Conservation (phyloP, 2,329 filamentous ascomycete genomes). For the Capronia epimyces region DNA sequence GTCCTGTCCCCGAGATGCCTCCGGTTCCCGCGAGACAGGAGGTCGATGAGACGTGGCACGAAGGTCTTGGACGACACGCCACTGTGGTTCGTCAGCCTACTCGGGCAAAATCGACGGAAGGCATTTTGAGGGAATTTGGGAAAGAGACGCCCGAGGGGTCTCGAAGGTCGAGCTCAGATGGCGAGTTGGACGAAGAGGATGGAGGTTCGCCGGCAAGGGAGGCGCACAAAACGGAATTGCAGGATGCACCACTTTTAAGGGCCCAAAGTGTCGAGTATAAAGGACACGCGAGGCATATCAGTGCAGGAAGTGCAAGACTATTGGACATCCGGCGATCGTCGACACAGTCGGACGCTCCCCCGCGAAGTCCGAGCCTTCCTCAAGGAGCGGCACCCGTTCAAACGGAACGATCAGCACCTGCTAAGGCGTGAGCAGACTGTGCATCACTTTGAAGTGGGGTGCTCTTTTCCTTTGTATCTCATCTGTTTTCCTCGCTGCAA, state of each 20-base stretch:
- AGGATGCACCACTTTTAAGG: slow-evolving; percentile 36
- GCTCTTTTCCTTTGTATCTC: slow-evolving; percentile 13
- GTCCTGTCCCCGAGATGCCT: slow-evolving; percentile 28
- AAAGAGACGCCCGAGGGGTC: slow-evolving; percentile 31
- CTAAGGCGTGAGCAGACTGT: slow-evolving; percentile 3
- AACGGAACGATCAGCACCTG: slow-evolving; percentile 6
- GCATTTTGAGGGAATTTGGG: slow-evolving; percentile 51
- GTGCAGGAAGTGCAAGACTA: slow-evolving; percentile 70
- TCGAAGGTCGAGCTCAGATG: slow-evolving; percentile 33
- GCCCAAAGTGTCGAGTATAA: slow-evolving; percentile 67
- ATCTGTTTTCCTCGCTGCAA: slow-evolving; percentile 4
- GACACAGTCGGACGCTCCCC: slow-evolving; percentile 42
- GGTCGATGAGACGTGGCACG: slow-evolving; percentile 45
- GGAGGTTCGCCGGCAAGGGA: slow-evolving; percentile 29
- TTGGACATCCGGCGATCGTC: slow-evolving; percentile 60
- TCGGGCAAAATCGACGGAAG: slow-evolving; percentile 58
- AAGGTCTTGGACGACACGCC: slow-evolving; percentile 51
- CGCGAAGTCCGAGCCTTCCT: slow-evolving; percentile 15
- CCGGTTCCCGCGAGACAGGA: slow-evolving; percentile 18
- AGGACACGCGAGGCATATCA: slow-evolving; percentile 65
- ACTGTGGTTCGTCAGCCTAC: slow-evolving; percentile 59
- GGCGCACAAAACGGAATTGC: slow-evolving; percentile 15
- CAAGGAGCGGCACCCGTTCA: slow-evolving; percentile 7
- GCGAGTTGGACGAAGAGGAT: slow-evolving; percentile 30
- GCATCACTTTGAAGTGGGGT: not conserved